These are phyloP conservation scores for Paraconiothyrium sp. DNA, from an alignment of 2,329 filamentous ascomycete genomes.

Conservation along the genomic window DNA sequence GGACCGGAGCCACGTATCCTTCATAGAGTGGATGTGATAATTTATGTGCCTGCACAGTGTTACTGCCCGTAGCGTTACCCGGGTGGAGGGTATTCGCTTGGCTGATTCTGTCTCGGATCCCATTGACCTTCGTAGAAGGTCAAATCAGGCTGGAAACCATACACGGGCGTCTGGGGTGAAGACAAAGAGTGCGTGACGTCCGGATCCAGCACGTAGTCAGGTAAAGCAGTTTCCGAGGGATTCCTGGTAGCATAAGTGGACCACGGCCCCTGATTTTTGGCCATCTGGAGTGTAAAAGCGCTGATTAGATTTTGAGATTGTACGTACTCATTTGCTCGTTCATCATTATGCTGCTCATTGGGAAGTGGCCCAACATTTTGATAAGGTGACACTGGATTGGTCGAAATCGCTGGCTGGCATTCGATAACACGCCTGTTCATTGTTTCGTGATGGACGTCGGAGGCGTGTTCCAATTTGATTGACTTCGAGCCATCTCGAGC, in stretches of 20 bases:
- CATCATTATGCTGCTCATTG: neutral
- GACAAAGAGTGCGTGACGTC: neutral
- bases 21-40: neutral
- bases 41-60: neutral
- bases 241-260: slow-evolving; percentile 1
- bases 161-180: neutral
- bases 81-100: neutral
- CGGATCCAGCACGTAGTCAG: slow-evolving; percentile 1
- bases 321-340: slow-evolving; percentile 18
- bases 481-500: neutral
- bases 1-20: too few species aligned
- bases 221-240: neutral
- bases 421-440: neutral
- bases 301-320: slow-evolving; percentile 7
- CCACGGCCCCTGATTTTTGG: slow-evolving; percentile 14
- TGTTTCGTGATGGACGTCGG: slow-evolving; percentile 8
- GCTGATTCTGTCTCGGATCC: neutral
- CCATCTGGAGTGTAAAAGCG: neutral
- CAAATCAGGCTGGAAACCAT: neutral
- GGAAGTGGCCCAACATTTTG: neutral
- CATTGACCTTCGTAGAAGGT: neutral
- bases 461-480: slow-evolving; percentile 15
- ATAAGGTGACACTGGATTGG: neutral
- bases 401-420: neutral
- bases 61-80: neutral